Conservation (phyloP, 2,329 filamentous ascomycete genomes). For the Pezicula carpinea region DNA sequence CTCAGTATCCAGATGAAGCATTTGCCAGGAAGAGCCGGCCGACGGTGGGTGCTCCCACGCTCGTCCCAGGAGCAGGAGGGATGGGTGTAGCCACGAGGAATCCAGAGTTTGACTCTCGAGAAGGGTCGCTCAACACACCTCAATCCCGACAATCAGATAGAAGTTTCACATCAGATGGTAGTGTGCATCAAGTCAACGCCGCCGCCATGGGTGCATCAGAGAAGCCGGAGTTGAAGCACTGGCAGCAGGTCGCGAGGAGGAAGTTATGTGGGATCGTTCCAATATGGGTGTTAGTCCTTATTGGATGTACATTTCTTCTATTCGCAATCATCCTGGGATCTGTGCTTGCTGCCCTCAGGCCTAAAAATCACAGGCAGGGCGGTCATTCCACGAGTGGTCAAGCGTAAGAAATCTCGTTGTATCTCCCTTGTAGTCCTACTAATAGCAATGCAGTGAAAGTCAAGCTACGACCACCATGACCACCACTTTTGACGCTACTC, state of each 20-base stretch:
- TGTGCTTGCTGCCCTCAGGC: conserved; percentile 21
- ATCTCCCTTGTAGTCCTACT: conserved; percentile 6
- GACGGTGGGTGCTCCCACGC: conserved; percentile 16
- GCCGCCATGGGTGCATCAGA: conserved; percentile 41
- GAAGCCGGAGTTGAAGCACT: conserved; percentile 43
- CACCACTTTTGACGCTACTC: conserved; percentile 43
- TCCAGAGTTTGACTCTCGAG: conserved; percentile 57
- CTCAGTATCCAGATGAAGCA: conserved; percentile 76
- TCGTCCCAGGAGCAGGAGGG: conserved; percentile 49
- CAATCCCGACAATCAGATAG: conserved; percentile 47
- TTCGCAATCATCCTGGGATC: conserved; percentile 53
- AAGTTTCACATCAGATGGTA: conserved; percentile 47
- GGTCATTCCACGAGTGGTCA: conserved; percentile 1
- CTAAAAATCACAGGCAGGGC: conserved; percentile 9
- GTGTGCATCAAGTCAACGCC: conserved; percentile 49
- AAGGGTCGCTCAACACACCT: conserved; percentile 43
- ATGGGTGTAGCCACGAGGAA: conserved; percentile 57
- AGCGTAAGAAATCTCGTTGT: conserved; percentile 15
- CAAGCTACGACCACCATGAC: conserved; percentile 25
- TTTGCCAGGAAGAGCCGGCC: conserved; percentile 49
- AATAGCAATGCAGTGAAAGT: conserved; percentile 7
- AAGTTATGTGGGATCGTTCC: conserved; percentile 56
- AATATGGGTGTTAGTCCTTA: conserved; percentile 54
- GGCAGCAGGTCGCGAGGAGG: conserved; percentile 48
- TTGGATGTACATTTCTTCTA: conserved; percentile 49